Base-by-base conservation (phyloP, 1,139 yeast genomes). In the Wickerhamiella pararugosa region DNA sequence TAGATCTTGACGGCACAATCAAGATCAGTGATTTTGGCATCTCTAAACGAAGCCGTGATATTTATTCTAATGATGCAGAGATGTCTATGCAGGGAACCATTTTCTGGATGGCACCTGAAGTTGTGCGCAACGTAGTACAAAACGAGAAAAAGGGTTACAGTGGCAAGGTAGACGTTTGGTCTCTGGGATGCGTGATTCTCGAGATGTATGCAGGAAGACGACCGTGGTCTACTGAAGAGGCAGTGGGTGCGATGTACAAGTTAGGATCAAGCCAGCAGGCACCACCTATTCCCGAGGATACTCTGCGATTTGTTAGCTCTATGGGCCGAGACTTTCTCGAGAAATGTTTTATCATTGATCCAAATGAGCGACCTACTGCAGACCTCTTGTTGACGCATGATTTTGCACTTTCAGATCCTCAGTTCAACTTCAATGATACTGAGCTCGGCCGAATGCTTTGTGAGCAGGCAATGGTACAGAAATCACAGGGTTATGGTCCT, bases 81-180 rank as follows among this genome's bases (percentile, higher is more conserved):
- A 83, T 87, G 94, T 87, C 97, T 9, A 81, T 80, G 90, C 95
- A 92, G 61, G 99, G 99, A 21, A 87, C 98, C 0, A 87, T 92
- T 2, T 92, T 87, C 58, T 92, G 98, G 98, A 92, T 92, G 98
- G 99, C 99, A 0, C 99, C 99, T 0, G 99, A 92, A 58, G 95
- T 92, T 47, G 86, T 92, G 44, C 84, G 82, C 56, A 78, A 78
- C 51, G 76, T 75, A 32, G 76, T 75, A 5, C 77, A 73, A 53
- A 81, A 80, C 53, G 79, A 76, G 44, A 81, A 79, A 51, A 94
- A 80, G 57, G 97, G 97, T 0, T 92, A 92, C 58, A 83, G 94
- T 64, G 98, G 98, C 27, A 92, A 92, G 60, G 86, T 92, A 32
- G 71, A 66, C 44, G 61, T 71, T 54, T 60, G 79, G 79, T 58